phyloP scores from a whole-genome alignment of 805 yeast species.

The Pichia pseudocactophila region DNA sequence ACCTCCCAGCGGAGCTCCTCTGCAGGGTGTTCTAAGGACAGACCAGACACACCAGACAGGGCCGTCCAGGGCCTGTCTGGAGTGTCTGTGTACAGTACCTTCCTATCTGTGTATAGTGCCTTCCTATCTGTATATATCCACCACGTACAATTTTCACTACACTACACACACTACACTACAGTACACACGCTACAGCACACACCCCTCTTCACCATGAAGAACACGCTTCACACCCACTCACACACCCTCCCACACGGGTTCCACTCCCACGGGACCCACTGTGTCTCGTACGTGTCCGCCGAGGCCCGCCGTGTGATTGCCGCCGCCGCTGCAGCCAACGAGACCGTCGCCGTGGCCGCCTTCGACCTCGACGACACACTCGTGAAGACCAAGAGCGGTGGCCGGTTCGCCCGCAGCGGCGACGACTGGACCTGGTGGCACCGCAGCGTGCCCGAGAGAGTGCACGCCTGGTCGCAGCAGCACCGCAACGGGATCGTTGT shows the following conservation, averaged over 20 bases:
- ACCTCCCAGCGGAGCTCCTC: conserved; percentile 66
- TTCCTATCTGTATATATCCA: too few relatives aligned
- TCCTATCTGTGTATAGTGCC: too few relatives aligned
- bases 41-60: background rate
- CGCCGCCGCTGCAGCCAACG: too few relatives aligned
- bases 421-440: conserved; percentile 67
- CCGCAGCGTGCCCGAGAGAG: conserved; percentile 18
- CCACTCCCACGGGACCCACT: conserved; percentile 6
- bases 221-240: too few relatives aligned
- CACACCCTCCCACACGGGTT: background rate
- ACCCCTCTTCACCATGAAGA: too few relatives aligned
- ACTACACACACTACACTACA: too few relatives aligned
- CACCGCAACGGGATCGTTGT: conserved; percentile 33
- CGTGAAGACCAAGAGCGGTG: conserved; percentile 55
- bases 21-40: conserved; percentile 49
- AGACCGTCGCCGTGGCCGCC: too few relatives aligned
- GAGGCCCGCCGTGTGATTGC: too few relatives aligned
- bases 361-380: conserved; percentile 86
- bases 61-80: too few relatives aligned
- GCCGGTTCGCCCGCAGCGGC: conserved; percentile 46
- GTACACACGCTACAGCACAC: too few relatives aligned
- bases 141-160: too few relatives aligned
- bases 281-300: conserved; percentile 1
- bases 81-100: too few relatives aligned
- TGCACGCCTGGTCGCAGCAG: conserved; percentile 13